phyloP scores from a whole-genome alignment of 106 monocot species.

The Dioscorea zingiberensis region DNA sequence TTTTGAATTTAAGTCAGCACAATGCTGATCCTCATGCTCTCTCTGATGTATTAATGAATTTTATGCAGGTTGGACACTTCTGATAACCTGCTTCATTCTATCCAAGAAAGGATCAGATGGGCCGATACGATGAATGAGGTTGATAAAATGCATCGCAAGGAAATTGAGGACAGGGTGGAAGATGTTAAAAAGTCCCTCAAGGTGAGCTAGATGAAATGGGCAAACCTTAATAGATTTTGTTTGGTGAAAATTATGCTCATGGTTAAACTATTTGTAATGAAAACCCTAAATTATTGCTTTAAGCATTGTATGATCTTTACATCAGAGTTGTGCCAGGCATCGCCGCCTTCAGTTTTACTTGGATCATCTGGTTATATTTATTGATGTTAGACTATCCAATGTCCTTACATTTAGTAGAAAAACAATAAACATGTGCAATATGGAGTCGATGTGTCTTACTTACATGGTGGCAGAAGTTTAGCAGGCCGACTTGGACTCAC shows the following conservation, averaged over 20 bases:
- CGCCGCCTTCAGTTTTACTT: too few relatives aligned
- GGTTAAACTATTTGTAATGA: too few relatives aligned
- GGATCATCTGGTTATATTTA: too few relatives aligned
- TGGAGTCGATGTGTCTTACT: conserved; percentile 67
- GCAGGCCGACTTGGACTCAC: conserved; percentile 68
- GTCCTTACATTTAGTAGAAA: too few relatives aligned
- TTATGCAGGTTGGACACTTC: conserved; percentile 67
- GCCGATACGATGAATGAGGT: conserved; percentile 85
- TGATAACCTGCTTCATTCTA: conserved; percentile 66
- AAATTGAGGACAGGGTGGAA: conserved; percentile 85
- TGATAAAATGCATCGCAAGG: conserved; percentile 77
- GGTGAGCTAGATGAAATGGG: conserved; percentile 28
- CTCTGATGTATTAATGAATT: conserved; percentile 3
- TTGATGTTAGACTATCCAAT: too few relatives aligned
- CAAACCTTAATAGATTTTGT: too few relatives aligned
- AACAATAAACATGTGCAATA: conserved; percentile 14
- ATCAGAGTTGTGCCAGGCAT: too few relatives aligned
- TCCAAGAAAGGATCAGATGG: conserved; percentile 98
- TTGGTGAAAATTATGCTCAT: too few relatives aligned
- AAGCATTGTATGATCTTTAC: too few relatives aligned
- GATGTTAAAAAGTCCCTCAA: conserved; percentile 89
- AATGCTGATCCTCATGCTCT: too few relatives aligned
- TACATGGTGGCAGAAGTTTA: conserved; percentile 84
- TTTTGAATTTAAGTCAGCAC: too few relatives aligned
- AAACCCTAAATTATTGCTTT: too few relatives aligned